Evolutionary conservation across 305 asterid genomes (phyloP).

Genomic region (Fraxinus platypoda): DNA sequence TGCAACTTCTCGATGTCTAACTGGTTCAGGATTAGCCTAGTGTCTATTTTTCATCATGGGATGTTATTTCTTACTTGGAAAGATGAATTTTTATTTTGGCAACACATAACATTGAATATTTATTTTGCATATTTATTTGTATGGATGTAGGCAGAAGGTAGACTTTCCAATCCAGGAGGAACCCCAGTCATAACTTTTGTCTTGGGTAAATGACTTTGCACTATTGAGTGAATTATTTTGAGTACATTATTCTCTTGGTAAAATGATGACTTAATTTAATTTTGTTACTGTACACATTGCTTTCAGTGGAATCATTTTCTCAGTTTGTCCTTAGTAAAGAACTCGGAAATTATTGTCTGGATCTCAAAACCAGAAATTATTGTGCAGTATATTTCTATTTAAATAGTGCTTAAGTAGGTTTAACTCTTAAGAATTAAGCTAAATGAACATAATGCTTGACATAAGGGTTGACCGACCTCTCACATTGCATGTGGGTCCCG

Average conservation of each 20-base stretch:
- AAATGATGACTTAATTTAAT: constrained; percentile 14
- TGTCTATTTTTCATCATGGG: background rate
- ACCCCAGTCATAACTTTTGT: constrained; percentile 68
- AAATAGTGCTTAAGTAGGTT: background rate
- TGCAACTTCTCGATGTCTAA: background rate
- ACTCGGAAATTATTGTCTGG: background rate
- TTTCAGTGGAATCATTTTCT: constrained; percentile 18
- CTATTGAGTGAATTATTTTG: constrained; percentile 14
- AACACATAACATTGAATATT: background rate
- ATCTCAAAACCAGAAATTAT: background rate
- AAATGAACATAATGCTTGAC: no score
- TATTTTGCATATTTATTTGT: constrained; percentile 26
- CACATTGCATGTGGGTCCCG: no score
- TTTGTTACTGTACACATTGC: constrained; percentile 1
- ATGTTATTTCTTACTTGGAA: constrained; percentile 1
- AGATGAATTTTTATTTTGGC: background rate
- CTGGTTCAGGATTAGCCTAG: constrained; percentile 1
- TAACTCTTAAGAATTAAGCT: background rate
- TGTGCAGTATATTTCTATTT: background rate
- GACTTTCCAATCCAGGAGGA: constrained; percentile 43
- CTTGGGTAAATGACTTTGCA: constrained; percentile 55
- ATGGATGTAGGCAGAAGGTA: constrained; percentile 57
- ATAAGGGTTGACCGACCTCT: no score
- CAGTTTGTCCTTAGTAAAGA: background rate
- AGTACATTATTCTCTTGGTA: constrained; percentile 17